A percentile compares a stretch with the other conserved stretches of the same genome.
Evolutionary conservation across 148 eudicot genomes (phyloP).

Genomic region (Simmondsia chinensis): DNA sequence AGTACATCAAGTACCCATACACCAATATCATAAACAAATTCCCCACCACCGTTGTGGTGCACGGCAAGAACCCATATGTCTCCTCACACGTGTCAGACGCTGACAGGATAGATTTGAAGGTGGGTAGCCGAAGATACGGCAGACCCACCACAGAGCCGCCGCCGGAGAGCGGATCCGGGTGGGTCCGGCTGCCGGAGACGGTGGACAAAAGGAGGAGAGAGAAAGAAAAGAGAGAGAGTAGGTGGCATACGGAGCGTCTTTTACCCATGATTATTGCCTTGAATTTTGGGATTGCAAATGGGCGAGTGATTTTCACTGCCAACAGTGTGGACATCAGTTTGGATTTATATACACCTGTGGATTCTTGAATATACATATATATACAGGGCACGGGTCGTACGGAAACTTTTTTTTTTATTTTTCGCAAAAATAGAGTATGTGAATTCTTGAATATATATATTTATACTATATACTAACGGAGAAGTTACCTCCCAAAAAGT

Average conservation of each 20-base stretch:
- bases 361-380: too few relatives aligned
- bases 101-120: background rate
- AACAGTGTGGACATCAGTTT: too few relatives aligned
- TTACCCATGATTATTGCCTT: too few relatives aligned
- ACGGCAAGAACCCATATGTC: slow-evolving; percentile 82
- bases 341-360: too few relatives aligned
- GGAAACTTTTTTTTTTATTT: too few relatives aligned
- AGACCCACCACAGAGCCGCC: slow-evolving; percentile 9
- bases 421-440: too few relatives aligned
- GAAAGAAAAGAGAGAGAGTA: slow-evolving; percentile 3
- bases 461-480: too few relatives aligned
- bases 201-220: slow-evolving; percentile 13
- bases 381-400: too few relatives aligned
- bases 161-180: slow-evolving; percentile 30
- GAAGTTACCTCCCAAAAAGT: too few relatives aligned
- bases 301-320: too few relatives aligned
- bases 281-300: too few relatives aligned
- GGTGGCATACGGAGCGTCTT: background rate
- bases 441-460: too few relatives aligned
- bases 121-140: background rate
- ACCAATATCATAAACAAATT: slow-evolving; percentile 55
- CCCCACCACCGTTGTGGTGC: slow-evolving; percentile 54
- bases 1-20: slow-evolving; percentile 69
- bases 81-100: slow-evolving; percentile 39
- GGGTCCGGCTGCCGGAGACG: slow-evolving; percentile 10